Evolutionary conservation across 345 rosid species (phyloP), one percentile per base, ranked within the genome.

Genomic region (Crucihimalaya himalaica): DNA sequence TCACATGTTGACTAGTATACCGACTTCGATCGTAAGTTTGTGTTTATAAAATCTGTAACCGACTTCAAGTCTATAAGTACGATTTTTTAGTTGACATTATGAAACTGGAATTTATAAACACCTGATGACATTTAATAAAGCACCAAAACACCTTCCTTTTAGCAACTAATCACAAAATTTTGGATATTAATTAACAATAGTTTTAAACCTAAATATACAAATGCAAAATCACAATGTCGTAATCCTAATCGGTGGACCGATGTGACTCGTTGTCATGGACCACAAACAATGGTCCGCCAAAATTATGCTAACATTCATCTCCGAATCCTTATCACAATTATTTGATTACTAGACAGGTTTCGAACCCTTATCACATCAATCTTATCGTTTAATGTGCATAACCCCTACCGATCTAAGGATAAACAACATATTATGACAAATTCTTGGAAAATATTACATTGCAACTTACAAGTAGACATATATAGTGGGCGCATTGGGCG

Each of bases 401-500:
- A 46, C 5, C 58, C 23, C 29, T 16, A 34, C 48, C 21, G 21
- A 65, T 54, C 25, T 28, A 40, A 42, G 14, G 54, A 11, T 15
- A 53, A 42, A 29, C 7, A 50, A 62, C 23, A 20, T 29, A 19
- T 4, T 31, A 46, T n/a, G 45, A 34, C 34, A 51, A 51, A 64
- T 15, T 21, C 35, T 29, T 31, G 46, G 46, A 64, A 42, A 5
- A 43, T 0, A 7, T 53, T 13, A 16, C 28, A 23, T 16, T 32
- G 23, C 60, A 57, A 66, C 5, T 31, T 43, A 58, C 68, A 66
- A 46, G 37, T 51, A 21, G 55, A 59, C 46, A 62, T 54, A 54
- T 34, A 32, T 43, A n/a, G 75, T 69, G 70, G 75, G 70, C 57
- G 69, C n/a, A n/a, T n/a, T n/a, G n/a, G 70, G 70, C 58, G 55